A percentile compares a stretch with the other conserved stretches of the same genome.
phyloP scores from a whole-genome alignment of 148 eudicot species.

The Pouteria glomerata region DNA sequence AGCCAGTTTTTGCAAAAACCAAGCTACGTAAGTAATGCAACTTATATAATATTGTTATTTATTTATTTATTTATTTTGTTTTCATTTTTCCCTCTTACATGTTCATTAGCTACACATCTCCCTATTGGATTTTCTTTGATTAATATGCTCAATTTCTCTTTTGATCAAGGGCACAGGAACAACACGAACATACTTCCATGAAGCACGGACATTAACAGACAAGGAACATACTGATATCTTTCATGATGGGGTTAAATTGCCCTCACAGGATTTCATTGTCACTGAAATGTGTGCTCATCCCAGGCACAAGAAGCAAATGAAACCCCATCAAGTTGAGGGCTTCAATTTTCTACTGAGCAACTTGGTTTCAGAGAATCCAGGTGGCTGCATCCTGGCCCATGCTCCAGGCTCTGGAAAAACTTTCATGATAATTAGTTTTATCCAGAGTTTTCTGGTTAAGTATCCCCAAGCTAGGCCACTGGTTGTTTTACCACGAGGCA shows the following conservation, averaged over 20 bases:
- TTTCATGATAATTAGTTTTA: constrained; percentile 88
- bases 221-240: constrained; percentile 23
- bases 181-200: constrained; percentile 51
- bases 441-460: constrained; percentile 83
- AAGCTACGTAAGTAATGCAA: not conserved
- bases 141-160: constrained; percentile 3
- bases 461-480: constrained; percentile 75
- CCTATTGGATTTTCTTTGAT: not conserved
- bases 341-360: constrained; percentile 79
- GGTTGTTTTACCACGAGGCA: constrained; percentile 81
- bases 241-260: constrained; percentile 33
- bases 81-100: not conserved
- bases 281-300: constrained; percentile 73
- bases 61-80: not conserved
- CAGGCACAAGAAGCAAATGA: constrained; percentile 81
- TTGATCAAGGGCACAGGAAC: constrained; percentile 41
- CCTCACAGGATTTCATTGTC: constrained; percentile 41
- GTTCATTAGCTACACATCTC: not conserved
- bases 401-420: constrained; percentile 98
- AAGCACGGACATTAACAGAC: constrained; percentile 37
- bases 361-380: constrained; percentile 67
- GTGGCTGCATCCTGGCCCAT: constrained; percentile 95
- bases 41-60: not conserved
- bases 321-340: constrained; percentile 88
- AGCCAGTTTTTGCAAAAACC: not conserved